These are phyloP conservation scores for Sporothrix humicola DNA, from an alignment of 2,329 filamentous ascomycete species.

Conservation along the genomic window DNA sequence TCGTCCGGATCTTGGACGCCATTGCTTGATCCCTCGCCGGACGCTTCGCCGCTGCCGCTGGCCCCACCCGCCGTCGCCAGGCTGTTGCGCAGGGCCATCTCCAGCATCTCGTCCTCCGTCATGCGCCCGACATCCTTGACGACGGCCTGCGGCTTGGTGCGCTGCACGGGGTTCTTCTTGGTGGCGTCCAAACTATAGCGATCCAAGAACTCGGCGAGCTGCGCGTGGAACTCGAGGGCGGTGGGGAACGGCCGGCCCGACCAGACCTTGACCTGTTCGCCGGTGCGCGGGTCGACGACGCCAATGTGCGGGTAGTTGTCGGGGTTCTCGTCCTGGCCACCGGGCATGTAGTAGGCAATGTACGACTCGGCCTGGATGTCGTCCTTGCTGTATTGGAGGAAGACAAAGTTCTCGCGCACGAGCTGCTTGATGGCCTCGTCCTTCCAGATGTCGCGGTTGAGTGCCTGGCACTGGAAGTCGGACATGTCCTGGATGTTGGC, in stretches of 20 bases:
- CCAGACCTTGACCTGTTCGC: constrained; percentile 97
- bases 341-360: constrained; percentile 84
- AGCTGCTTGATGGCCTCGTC: constrained; percentile 78
- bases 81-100: constrained; percentile 91
- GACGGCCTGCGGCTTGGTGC: constrained; percentile 69
- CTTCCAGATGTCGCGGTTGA: constrained; percentile 98
- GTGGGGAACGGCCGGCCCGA: constrained; percentile 80
- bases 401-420: constrained; percentile 90
- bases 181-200: constrained; percentile 87
- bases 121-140: constrained; percentile 80
- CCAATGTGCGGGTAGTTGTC: constrained; percentile 95
- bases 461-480: constrained; percentile 90
- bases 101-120: constrained; percentile 97
- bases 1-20: constrained; percentile 81
- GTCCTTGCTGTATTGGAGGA: constrained; percentile 90
- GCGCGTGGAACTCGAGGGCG: constrained; percentile 78
- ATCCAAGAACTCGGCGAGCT: constrained; percentile 95
- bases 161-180: constrained; percentile 92
- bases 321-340: constrained; percentile 73
- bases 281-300: constrained; percentile 92
- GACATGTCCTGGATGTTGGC: constrained; percentile 94
- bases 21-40: constrained; percentile 39
- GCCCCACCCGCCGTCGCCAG: constrained; percentile 58
- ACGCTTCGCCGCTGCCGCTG: constrained; percentile 6
- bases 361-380: constrained; percentile 80